Percentiles rank a stretch among this genome's conserved stretches.
Evolutionary conservation across 805 yeast species (phyloP).

Genomic region (Nakazawaea ishiwadae): DNA sequence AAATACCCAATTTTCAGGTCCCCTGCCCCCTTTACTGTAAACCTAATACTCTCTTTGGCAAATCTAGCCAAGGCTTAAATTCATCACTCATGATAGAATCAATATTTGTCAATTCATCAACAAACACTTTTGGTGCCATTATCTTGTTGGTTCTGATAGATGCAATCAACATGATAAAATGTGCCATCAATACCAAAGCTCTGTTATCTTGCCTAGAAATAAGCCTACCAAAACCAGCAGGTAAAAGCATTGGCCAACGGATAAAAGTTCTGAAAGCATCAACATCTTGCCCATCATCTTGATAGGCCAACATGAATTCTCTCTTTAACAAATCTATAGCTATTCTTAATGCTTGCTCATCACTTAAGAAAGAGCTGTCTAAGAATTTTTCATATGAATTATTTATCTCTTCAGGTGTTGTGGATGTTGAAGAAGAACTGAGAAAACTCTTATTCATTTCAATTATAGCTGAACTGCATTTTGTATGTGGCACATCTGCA

Average conservation of each 20-base stretch:
- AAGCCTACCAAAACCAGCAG: neutral
- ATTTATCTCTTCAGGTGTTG: neutral
- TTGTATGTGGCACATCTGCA: too few relatives aligned
- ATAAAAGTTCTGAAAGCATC: conserved; percentile 2
- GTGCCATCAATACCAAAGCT: conserved; percentile 8
- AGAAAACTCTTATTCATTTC: too few relatives aligned
- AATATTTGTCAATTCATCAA: conserved; percentile 4
- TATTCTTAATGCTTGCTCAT: neutral
- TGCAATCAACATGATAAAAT: conserved; percentile 6
- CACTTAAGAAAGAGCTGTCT: neutral
- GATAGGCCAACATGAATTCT: conserved; percentile 20
- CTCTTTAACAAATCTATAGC: conserved; percentile 22
- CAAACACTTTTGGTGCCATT: neutral
- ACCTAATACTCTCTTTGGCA: conserved; percentile 2
- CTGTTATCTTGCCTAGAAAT: conserved; percentile 1
- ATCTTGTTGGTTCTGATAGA: neutral
- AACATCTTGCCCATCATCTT: conserved; percentile 6
- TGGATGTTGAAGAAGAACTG: too few relatives aligned
- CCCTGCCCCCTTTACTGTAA: too few relatives aligned
- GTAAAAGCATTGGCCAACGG: conserved; percentile 9
- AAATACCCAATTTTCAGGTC: too few relatives aligned
- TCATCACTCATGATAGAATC: conserved; percentile 1
- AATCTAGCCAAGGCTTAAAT: conserved; percentile 2
- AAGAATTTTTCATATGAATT: neutral
- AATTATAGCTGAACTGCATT: too few relatives aligned